Base-by-base conservation (phyloP, 2,329 filamentous ascomycete genomes). In the Fusarium multiceps region DNA sequence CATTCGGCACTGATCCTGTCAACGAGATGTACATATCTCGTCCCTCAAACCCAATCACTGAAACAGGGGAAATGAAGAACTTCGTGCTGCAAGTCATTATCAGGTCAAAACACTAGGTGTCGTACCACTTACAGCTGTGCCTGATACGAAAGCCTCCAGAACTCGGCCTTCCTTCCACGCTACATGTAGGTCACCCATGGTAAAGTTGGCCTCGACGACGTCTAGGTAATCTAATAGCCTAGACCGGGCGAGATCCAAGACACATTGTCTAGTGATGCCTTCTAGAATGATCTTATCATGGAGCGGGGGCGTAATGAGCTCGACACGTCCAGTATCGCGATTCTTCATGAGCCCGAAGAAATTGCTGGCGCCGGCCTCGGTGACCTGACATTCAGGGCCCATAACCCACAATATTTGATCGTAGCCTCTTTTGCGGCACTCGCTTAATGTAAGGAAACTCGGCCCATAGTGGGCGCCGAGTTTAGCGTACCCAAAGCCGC, bases 331-430 rank as follows among this genome's bases (percentile, higher is more conserved):
- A 20, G 16, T 5, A 8, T 13, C 3, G 2, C n/a, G 40, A 21
- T 42, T 21, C 6, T 42, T 42, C 6, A 59, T 16, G 3, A 59
- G 14, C 2, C 25, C 56, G 1, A 59, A 56, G 16, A 59, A 56
- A 14, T 56, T 59, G 9, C 56, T 59, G 3, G 50, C 56, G 4
- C 50, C 50, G 7, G 56, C 56, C 11, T 59, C 40, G 0, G 56
- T 59, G 0, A 59, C 56, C 2, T 14, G 49, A 0, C n/a, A n/a
- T 1, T 59, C 18, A 0, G 37, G n/a, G 0, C 56, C 50, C 0
- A 59, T 2, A 1, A 58, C 2, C 56, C 56, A 59, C 2, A 59
- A 2, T 0, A 59, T 54, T 11, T 56, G 56, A 2, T 59, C 56
- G 4, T 56, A 59, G 2, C 56, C 40, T 37, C 1, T 27, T 18